Evolutionary conservation across 1,284 basidiomycete genomes (phyloP).

Genomic region (Mycosarcoma mackinlayi): DNA sequence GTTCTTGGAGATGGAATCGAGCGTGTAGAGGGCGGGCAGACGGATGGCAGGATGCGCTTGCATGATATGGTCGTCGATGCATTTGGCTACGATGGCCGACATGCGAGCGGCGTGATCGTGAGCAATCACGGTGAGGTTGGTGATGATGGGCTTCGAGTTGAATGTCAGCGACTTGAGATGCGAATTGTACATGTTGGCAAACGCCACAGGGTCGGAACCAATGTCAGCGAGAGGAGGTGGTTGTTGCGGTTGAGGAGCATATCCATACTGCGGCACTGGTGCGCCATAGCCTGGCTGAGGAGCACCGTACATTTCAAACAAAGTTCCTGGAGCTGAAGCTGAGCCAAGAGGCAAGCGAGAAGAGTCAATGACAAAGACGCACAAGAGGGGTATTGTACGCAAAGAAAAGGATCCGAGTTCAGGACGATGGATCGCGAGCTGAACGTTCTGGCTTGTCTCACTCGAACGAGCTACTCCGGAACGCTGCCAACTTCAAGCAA

Average conservation of each 20-base stretch:
- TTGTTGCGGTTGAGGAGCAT: constrained; percentile 20
- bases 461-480: background rate
- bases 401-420: no score
- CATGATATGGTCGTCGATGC: constrained; percentile 86
- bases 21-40: constrained; percentile 90
- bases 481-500: constrained; percentile 1
- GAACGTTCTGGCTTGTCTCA: constrained; percentile 8
- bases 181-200: constrained; percentile 74
- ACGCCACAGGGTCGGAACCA: constrained; percentile 73
- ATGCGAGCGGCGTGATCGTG: constrained; percentile 82
- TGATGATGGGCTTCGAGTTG: constrained; percentile 96
- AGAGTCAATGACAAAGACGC: constrained; percentile 1
- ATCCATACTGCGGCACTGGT: constrained; percentile 26
- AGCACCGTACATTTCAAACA: constrained; percentile 29
- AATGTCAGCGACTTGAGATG: constrained; percentile 87
- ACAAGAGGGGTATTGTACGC: no score
- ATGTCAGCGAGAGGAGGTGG: constrained; percentile 18
- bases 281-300: constrained; percentile 29
- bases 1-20: constrained; percentile 82
- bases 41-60: constrained; percentile 79
- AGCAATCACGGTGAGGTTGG: constrained; percentile 91
- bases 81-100: constrained; percentile 85
- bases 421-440: background rate
- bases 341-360: constrained; percentile 9
- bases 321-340: background rate